Percentiles rank a stretch among this genome's conserved stretches.
Conservation (phyloP, 2,329 filamentous ascomycete genomes). For the Aspergillus sp. region DNA sequence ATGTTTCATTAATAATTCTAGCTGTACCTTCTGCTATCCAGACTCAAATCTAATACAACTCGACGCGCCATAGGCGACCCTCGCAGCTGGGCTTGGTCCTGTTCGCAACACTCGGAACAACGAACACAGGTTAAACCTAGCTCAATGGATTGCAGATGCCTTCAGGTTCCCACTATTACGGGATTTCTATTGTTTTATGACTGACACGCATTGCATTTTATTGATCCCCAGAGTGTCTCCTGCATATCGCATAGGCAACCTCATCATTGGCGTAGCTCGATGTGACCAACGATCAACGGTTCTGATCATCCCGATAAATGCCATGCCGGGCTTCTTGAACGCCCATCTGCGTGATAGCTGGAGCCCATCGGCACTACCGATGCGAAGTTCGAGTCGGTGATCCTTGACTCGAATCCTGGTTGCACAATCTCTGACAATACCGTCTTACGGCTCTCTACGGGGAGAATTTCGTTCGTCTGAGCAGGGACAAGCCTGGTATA, state of each 20-base stretch:
- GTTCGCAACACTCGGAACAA: slow-evolving; percentile 16
- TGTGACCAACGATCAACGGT: slow-evolving; percentile 9
- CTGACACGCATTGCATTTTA: background rate
- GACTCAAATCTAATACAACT: background rate
- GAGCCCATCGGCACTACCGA: slow-evolving; percentile 14
- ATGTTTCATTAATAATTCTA: background rate
- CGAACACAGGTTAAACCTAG: slow-evolving; percentile 10
- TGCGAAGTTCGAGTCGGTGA: slow-evolving; percentile 7
- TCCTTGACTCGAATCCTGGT: slow-evolving; percentile 17
- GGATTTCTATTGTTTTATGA: background rate
- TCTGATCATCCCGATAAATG: background rate
- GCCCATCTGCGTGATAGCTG: slow-evolving; percentile 1
- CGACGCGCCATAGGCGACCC: slow-evolving; percentile 10
- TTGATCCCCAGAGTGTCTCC: background rate
- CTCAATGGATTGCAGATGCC: slow-evolving; percentile 11
- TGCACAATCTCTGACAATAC: slow-evolving; percentile 15
- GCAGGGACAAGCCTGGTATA: slow-evolving; percentile 20
- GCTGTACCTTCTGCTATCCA: background rate
- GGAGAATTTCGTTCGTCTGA: slow-evolving; percentile 11
- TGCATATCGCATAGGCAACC: background rate
- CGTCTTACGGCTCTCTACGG: slow-evolving; percentile 10
- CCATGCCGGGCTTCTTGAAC: slow-evolving; percentile 9
- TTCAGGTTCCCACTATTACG: background rate
- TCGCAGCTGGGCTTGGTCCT: slow-evolving; percentile 14
- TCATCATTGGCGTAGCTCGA: slow-evolving; percentile 18